phyloP scores from a whole-genome alignment of 345 rosid genomes.

The Citrus hindsii region DNA sequence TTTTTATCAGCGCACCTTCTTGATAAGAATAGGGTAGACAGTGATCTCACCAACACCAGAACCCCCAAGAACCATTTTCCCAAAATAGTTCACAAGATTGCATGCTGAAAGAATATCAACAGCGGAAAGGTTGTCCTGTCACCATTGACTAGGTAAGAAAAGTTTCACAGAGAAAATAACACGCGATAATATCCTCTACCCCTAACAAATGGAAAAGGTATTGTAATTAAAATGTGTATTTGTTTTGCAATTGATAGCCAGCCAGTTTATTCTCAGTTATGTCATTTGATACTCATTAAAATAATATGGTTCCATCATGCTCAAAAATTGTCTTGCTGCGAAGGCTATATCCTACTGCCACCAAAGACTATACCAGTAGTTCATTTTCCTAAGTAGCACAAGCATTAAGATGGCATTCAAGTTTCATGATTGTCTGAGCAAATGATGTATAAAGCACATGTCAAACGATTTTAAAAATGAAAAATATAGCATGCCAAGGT shows the following conservation, averaged over 20 bases:
- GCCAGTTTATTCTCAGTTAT: neutral
- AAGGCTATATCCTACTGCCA: neutral
- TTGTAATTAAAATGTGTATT: neutral
- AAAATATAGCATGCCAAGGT: constrained; percentile 12
- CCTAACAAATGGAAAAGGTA: neutral
- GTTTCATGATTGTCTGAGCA: neutral
- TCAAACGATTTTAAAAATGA: constrained; percentile 5
- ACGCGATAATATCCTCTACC: too few relatives aligned
- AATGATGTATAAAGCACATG: neutral
- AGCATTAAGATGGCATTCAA: neutral
- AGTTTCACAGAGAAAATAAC: neutral
- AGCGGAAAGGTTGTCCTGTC: constrained; percentile 97
- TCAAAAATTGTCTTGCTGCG: neutral
- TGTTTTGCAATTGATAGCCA: neutral
- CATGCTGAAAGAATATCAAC: constrained; percentile 92
- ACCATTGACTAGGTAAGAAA: constrained; percentile 27
- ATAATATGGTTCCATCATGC: neutral
- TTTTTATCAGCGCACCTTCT: constrained; percentile 54
- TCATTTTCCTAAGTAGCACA: neutral
- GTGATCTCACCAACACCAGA: constrained; percentile 98
- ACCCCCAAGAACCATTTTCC: constrained; percentile 99
- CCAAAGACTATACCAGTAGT: neutral
- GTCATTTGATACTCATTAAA: neutral
- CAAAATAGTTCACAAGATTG: constrained; percentile 96
- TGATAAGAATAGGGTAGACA: constrained; percentile 80